Evolutionary conservation across 768 basidiomycete genomes (phyloP), one percentile per base, ranked within the genome.

Genomic region (Lactarius deliciosus): DNA sequence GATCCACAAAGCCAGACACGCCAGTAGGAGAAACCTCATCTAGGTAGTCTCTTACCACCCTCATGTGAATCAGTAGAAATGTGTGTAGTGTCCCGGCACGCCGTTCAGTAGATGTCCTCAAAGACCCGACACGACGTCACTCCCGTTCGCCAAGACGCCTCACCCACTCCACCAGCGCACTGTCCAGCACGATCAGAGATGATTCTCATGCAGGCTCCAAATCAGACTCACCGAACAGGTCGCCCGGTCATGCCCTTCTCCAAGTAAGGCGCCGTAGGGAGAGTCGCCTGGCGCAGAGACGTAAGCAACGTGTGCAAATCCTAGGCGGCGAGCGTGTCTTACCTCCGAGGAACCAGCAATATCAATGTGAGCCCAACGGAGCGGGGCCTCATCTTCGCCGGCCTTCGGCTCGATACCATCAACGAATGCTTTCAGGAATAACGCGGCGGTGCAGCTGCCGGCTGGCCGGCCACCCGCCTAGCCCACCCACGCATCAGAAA

Each of bases 341-440:
- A 85, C 85, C 77, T 92, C 90, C 89, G 91, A 91, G 20, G 83
- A 77, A 16, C 90, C 87, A 13, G 86, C 92, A 64, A 94, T 94
- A 72, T 96, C 94, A 53, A 94, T 77, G 75, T 95, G 94, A 0
- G 93, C 94, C 92, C 93, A 96, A 68, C 86, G 85, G 70, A 92
- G 77, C 15, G 78, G 75, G 6, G 85, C 80, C 34, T 72, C 71
- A 16, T 80, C 81, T 64, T 81, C 72, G 54, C 84, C 86, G 15
- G 85, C 81, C 72, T 84, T 82, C 2, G 81, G 78, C 72, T 91
- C 88, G 64, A 88, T 85, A 4, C 90, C 91, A 30, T 89, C 82
- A 1, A 90, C 90, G 70, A 93, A 93, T 3, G 86, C 81, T 78
- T 92, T 91, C 64, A 96, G 80, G 86, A 96, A 96, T 22, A 94